These are phyloP conservation scores for Fusarium musae DNA, from an alignment of 2,329 filamentous ascomycete species.

Conservation along the genomic window DNA sequence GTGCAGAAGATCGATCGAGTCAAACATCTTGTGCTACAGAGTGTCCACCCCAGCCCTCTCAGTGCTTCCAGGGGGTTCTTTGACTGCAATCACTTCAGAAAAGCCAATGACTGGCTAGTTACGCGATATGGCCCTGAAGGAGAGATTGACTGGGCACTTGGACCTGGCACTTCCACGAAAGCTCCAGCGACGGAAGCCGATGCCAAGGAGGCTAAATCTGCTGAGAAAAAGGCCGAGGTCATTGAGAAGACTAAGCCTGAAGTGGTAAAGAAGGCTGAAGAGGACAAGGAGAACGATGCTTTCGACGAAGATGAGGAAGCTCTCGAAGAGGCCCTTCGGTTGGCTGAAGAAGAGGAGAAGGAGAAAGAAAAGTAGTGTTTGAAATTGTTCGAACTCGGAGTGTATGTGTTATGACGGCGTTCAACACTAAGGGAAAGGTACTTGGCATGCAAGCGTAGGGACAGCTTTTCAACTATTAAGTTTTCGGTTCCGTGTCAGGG, in stretches of 20 bases:
- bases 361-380: constrained; percentile 30
- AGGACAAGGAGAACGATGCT: constrained; percentile 45
- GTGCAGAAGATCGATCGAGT: constrained; percentile 77
- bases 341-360: constrained; percentile 45
- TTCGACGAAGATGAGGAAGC: constrained; percentile 51
- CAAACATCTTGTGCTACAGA: constrained; percentile 84
- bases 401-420: constrained; percentile 33
- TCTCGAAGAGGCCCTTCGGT: constrained; percentile 50
- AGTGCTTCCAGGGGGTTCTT: constrained; percentile 87
- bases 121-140: constrained; percentile 81
- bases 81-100: constrained; percentile 82
- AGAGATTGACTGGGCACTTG: constrained; percentile 85
- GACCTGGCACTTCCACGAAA: constrained; percentile 51
- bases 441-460: constrained; percentile 7
- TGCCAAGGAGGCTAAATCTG: constrained; percentile 33
- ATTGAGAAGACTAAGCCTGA: constrained; percentile 36
- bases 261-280: constrained; percentile 23
- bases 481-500: constrained; percentile 13
- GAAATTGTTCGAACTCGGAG: constrained; percentile 4
- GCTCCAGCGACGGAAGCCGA: constrained; percentile 38
- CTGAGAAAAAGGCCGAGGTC: constrained; percentile 43
- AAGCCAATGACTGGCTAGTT: constrained; percentile 86
- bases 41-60: constrained; percentile 92
- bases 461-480: constrained; percentile 11
- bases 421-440: constrained; percentile 21